Conservation (phyloP, 140 eudicot species). For the Anethum foeniculum region DNA sequence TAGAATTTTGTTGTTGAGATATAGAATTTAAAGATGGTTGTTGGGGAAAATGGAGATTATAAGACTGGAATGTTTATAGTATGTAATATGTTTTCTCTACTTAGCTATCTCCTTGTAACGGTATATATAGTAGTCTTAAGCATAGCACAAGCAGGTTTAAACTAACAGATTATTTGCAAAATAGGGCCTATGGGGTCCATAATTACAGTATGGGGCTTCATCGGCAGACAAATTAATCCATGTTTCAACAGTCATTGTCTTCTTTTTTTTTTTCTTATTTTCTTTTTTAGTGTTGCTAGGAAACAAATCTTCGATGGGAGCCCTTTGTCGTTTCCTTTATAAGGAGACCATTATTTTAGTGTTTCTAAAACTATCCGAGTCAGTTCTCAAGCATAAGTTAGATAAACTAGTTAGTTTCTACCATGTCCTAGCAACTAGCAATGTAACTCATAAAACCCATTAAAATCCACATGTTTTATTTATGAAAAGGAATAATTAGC, state of each 20-base stretch:
- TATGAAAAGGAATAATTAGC: neutral
- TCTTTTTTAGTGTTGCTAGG: neutral
- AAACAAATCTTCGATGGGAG: slow-evolving; percentile 4
- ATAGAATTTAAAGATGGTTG: neutral
- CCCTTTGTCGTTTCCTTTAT: neutral
- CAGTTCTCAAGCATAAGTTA: neutral
- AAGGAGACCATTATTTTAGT: neutral
- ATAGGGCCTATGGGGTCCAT: slow-evolving; percentile 17
- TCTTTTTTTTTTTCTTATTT: neutral
- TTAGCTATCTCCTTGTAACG: slow-evolving; percentile 1
- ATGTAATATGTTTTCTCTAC: slow-evolving; percentile 11
- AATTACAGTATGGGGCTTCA: slow-evolving; percentile 25
- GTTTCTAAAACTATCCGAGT: slow-evolving; percentile 1
- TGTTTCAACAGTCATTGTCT: neutral
- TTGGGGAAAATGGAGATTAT: slow-evolving; percentile 22
- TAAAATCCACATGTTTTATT: neutral
- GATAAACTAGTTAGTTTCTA: neutral
- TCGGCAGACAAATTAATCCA: slow-evolving; percentile 5
- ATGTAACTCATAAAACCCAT: neutral
- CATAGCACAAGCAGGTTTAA: slow-evolving; percentile 12
- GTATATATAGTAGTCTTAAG: neutral
- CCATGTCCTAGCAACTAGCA: neutral
- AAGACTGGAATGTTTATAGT: slow-evolving; percentile 31
- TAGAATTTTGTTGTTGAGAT: neutral
- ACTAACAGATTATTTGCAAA: slow-evolving; percentile 22